Conservation (phyloP, 2,329 filamentous ascomycete genomes). For the Metarhizium sp. region DNA sequence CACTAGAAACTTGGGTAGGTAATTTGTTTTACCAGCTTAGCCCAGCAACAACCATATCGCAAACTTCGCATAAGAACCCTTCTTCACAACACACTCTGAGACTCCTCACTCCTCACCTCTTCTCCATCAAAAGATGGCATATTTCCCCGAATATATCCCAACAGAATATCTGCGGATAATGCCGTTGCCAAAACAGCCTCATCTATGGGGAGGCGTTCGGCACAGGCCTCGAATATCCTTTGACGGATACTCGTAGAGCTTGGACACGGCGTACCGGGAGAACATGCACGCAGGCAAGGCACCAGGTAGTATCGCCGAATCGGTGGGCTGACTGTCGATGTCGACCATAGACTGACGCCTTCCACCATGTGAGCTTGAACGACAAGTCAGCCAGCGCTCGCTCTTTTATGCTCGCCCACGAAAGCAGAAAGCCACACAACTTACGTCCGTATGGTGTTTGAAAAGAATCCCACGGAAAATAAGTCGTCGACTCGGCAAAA, state of each 20-base stretch:
- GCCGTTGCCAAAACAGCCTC: not conserved
- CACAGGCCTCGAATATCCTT: not conserved
- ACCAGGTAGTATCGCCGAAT: not conserved
- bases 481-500: not conserved
- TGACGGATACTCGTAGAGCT: not conserved
- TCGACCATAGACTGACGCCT: not conserved
- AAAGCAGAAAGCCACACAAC: not conserved
- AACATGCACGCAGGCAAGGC: not conserved
- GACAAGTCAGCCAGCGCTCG: not conserved
- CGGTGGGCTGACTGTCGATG: not conserved
- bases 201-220: not conserved
- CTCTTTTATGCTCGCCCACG: too few relatives aligned
- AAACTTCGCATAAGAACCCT: too few relatives aligned
- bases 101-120: not conserved
- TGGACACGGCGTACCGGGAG: not conserved
- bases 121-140: not conserved
- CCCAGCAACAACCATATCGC: too few relatives aligned
- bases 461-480: not conserved
- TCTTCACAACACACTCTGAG: too few relatives aligned
- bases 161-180: not conserved
- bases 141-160: not conserved
- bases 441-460: not conserved
- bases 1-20: too few relatives aligned
- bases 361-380: not conserved
- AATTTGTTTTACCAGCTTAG: too few relatives aligned